Evolutionary conservation across 2,329 filamentous ascomycete genomes (phyloP).

Genomic region (Alternaria incomplexa): DNA sequence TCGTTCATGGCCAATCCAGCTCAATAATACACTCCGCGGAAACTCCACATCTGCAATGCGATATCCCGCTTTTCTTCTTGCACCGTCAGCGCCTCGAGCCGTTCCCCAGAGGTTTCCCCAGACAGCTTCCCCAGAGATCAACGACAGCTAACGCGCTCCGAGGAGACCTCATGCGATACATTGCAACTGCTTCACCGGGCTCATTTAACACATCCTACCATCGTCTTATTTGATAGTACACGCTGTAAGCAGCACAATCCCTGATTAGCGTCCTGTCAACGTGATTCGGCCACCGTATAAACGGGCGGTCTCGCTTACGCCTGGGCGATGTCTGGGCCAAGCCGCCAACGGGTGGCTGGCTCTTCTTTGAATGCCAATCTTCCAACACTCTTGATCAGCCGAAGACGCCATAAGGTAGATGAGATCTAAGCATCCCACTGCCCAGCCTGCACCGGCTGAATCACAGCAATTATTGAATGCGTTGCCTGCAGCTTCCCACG

Average conservation of each 20-base stretch:
- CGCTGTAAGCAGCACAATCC: not conserved
- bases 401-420: not conserved
- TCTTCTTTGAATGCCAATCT: conserved; percentile 4
- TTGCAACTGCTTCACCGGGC: not conserved
- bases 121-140: conserved; percentile 3
- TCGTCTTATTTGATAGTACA: not conserved
- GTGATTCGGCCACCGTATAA: not conserved
- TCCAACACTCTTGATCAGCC: not conserved
- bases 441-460: conserved; percentile 3
- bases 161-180: conserved; percentile 5
- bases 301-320: conserved; percentile 7
- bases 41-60: conserved; percentile 1
- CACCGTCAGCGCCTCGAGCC: conserved; percentile 7
- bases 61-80: conserved; percentile 4
- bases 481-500: not conserved
- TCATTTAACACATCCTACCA: not conserved
- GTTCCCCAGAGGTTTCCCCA: conserved; percentile 8
- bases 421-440: not conserved
- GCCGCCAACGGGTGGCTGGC: conserved; percentile 7
- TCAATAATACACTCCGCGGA: not conserved
- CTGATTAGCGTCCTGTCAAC: conserved; percentile 4
- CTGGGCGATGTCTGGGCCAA: conserved; percentile 7
- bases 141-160: conserved; percentile 1
- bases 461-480: conserved; percentile 4
- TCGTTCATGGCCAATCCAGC: not conserved